phyloP scores from a whole-genome alignment of 2,329 filamentous ascomycete genomes.

The Cercospora sp. region DNA sequence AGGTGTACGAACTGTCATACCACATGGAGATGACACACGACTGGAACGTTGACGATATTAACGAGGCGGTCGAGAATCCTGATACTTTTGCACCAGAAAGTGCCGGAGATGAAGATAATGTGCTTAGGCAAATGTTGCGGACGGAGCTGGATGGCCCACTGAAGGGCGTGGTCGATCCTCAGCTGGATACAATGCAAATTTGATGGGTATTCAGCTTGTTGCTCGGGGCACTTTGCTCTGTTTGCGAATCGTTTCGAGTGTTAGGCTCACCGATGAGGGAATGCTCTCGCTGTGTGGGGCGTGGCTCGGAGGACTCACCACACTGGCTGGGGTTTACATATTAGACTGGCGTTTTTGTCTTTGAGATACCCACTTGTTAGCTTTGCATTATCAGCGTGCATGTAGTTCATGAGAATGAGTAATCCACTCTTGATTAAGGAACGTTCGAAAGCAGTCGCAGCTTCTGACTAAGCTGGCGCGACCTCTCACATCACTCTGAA shows the following conservation, averaged over 20 bases:
- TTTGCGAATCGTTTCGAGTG: background rate
- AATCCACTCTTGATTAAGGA: too few relatives aligned
- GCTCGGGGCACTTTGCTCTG: background rate
- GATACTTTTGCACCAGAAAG: conserved; percentile 12
- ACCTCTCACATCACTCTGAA: background rate
- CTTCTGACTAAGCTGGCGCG: background rate
- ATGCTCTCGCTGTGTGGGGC: background rate
- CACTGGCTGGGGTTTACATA: background rate
- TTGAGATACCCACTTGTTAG: conserved; percentile 13
- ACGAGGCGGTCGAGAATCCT: conserved; percentile 39
- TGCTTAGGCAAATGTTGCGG: conserved; percentile 8
- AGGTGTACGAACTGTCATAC: conserved; percentile 58
- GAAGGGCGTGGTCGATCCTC: background rate
- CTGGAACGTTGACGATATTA: conserved; percentile 43
- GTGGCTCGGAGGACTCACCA: background rate
- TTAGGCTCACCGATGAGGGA: background rate
- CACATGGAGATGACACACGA: conserved; percentile 54
- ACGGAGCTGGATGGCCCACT: conserved; percentile 1
- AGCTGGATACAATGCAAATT: background rate
- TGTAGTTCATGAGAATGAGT: background rate
- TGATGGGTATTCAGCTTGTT: background rate
- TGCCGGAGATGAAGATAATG: background rate
- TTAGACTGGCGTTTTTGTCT: conserved; percentile 6
- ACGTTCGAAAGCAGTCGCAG: background rate
- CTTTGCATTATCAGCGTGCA: background rate